Evolutionary conservation across 2,329 filamentous ascomycete species (phyloP), one percentile per base, ranked within the genome.

Genomic region (Xylaria sp.): DNA sequence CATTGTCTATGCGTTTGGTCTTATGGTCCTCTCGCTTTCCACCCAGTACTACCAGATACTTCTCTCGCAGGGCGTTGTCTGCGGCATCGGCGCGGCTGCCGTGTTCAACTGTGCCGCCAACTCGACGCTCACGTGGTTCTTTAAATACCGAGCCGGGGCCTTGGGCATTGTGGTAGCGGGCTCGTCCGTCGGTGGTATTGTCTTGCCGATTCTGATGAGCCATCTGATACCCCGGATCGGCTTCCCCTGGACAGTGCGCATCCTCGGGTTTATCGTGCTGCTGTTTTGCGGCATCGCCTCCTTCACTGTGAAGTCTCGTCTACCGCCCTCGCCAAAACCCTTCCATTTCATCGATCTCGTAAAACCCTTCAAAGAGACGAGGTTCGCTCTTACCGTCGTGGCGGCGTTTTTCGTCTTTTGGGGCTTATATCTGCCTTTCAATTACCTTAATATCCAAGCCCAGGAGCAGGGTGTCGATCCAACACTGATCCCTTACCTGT

Each of bases 1-100:
- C 1, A 70, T 86, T 38, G 68, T 85, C 47, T 82, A 85, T 68
- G 75, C 86, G 29, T 82, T 88, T 56, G 82, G 83, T 4, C 70
- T 88, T 9, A 88, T 89, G 85, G 85, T 88, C 83, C 80, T 83
- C 1, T 83, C 80, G 37, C 75, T 88, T 17, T 71, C 70, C 9
- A 70, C 68, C 40, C 37, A 76, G 64, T 79, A 76, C 71, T 79
- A 77, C 68, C 77, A 79, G 67, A 72, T 78, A 67, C 67, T 79
- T 60, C 74, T 79, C 4, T 70, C 76, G 15, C 77, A 79, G 67
- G 70, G 71, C 27, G 52, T 79, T 31, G 68, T 75, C 19, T 64
- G 66, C 33, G 67, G 72, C 17, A 55, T 78, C 15, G 77, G 77
- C 72, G 60, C 15, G n/a, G 58, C 62, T 10, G 29, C 48, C 35